Base-by-base conservation (phyloP, 441 rosid species). In the Isatis lusitanica region DNA sequence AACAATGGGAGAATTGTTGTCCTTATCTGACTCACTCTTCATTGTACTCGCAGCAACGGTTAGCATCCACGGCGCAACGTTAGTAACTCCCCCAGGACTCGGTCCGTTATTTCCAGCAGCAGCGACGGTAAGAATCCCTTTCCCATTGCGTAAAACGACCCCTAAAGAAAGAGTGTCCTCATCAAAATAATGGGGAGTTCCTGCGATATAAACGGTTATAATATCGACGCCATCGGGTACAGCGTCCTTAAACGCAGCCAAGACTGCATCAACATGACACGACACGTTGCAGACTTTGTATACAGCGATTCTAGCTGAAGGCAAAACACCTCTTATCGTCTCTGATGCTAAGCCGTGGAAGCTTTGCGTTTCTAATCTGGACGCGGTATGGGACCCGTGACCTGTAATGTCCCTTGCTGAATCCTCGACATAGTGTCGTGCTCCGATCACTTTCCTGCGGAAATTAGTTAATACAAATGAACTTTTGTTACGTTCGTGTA, bases 381-480 rank as follows among this genome's bases (percentile, higher is more conserved):
- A 47, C 0, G 52, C 8, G 11, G 52, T 47, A 24, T 47, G 52
- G 8, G 63, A 51, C 5, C 85, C 86, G 12, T 83, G 86, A 17
- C 84, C 85, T 18, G 18, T 58, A 3, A 73, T 35, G 56, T 85
- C 87, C 71, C 85, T 65, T 13, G 84, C 50, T 77, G 57, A 51
- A 11, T 51, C 57, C 33, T 51, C 57, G 4, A 10, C 4, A 11
- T 80, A 75, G 53, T 63, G 75, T 33, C 76, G 40, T 12, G 82
- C 86, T 69, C 86, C 86, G 43, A 83, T 80, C 58, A 83, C 47
- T 76, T 80, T 83, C 67, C 83, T 80, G 74, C 31, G 24, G 18
- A 18, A 6, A 35, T 15, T 33, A 0, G 2, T 3, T 4, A 58
- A 58, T 5, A 12, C 7, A 6, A 56, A 31, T 6, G 18, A 48